phyloP scores from a whole-genome alignment of 179 eudicot genomes.

The Actinidia polygama region DNA sequence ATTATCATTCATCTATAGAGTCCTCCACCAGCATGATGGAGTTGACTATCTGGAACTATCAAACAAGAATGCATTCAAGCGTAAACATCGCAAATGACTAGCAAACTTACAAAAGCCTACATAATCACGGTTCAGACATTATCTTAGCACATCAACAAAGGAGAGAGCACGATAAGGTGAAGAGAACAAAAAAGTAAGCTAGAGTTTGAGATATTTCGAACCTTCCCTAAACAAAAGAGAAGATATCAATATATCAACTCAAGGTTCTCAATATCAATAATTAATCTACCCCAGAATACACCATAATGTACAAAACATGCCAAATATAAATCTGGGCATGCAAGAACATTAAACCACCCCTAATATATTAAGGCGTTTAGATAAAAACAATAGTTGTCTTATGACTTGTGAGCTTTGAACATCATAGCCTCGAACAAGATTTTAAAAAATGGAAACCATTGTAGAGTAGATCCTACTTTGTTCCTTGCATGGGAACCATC shows the following conservation, averaged over 20 bases:
- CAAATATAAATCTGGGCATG: neutral
- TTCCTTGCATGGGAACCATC: conserved; percentile 16
- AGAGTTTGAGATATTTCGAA: neutral
- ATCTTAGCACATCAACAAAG: neutral
- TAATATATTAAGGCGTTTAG: neutral
- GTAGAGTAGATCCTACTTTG: neutral
- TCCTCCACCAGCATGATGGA: neutral
- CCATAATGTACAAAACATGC: neutral
- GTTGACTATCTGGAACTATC: neutral
- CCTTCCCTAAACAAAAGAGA: neutral
- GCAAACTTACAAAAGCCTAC: neutral
- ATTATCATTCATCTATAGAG: neutral
- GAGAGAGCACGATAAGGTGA: neutral
- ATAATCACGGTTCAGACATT: neutral
- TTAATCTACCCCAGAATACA: neutral
- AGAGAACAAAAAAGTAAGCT: neutral
- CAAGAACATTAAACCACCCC: neutral
- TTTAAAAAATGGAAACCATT: neutral
- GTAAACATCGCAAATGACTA: neutral
- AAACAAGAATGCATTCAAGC: neutral
- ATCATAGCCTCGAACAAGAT: neutral
- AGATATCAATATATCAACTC: neutral
- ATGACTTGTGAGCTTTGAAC: neutral
- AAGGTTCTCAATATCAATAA: neutral
- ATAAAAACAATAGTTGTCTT: neutral